Evolutionary conservation across 73 alveolate species (phyloP).

Genomic region (Tetrahymena thermophila): DNA sequence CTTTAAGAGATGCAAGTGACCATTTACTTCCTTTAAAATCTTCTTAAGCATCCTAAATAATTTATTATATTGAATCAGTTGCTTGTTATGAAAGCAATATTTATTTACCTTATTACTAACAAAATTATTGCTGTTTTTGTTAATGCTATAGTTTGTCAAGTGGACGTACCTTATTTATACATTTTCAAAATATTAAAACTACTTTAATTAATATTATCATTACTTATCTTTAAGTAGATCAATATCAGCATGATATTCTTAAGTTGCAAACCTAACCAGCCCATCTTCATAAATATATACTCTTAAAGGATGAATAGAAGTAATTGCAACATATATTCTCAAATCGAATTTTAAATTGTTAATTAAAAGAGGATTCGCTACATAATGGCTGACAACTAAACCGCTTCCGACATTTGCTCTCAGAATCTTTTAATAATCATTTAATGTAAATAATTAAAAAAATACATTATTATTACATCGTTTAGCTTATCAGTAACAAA

Average conservation of each 20-base stretch:
- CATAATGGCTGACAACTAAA: conserved; percentile 51
- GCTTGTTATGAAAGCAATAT: background rate
- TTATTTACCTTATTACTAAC: conserved; percentile 53
- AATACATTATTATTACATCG: background rate
- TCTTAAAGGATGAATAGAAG: conserved; percentile 85
- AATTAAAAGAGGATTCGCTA: conserved; percentile 77
- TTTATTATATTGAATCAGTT: background rate
- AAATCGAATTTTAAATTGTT: conserved; percentile 80
- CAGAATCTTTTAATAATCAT: conserved; percentile 6
- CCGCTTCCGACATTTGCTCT: conserved; percentile 25
- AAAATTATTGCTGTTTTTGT: conserved; percentile 77
- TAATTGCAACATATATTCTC: conserved; percentile 81
- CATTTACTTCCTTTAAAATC: conserved; percentile 79
- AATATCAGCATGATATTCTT: conserved; percentile 39
- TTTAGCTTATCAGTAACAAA: conserved; percentile 53
- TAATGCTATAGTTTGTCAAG: conserved; percentile 82
- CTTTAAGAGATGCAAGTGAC: conserved; percentile 47
- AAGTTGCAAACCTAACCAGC: conserved; percentile 75
- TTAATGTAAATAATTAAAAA: background rate
- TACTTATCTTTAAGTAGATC: background rate
- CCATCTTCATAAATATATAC: conserved; percentile 87
- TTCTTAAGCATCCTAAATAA: conserved; percentile 39
- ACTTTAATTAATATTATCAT: background rate
- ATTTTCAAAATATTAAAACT: background rate
- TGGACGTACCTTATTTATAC: conserved; percentile 62